Evolutionary conservation across 2,329 filamentous ascomycete species (phyloP).

Genomic region (Podosphaera fusca): DNA sequence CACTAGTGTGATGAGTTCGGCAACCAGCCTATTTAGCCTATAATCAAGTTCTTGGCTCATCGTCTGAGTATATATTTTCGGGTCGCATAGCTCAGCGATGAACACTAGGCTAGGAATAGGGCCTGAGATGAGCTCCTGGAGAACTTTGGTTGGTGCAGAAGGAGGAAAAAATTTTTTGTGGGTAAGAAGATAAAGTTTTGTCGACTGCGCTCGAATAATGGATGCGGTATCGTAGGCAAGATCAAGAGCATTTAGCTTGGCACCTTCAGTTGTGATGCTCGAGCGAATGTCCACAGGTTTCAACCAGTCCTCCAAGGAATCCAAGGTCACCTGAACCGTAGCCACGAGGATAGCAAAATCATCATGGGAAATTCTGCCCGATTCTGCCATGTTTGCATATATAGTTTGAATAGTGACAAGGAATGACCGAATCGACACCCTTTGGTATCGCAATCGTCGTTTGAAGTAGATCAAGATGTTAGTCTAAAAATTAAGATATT

Average conservation of each 20-base stretch:
- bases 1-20: constrained; percentile 38
- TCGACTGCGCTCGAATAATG: constrained; percentile 60
- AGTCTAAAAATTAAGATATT: no score
- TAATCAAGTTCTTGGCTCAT: constrained; percentile 40
- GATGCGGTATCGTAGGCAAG: constrained; percentile 49
- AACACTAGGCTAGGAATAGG: constrained; percentile 56
- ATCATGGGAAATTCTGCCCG: no score
- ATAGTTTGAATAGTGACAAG: no score
- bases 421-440: no score
- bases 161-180: constrained; percentile 75
- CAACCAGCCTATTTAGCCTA: constrained; percentile 34
- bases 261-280: no score
- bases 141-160: constrained; percentile 44
- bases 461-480: no score
- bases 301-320: no score
- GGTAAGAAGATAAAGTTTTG: constrained; percentile 67
- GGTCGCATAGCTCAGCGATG: constrained; percentile 40
- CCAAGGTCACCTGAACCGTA: no score
- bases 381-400: no score
- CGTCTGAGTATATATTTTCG: constrained; percentile 35
- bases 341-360: no score
- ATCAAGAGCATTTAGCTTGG: constrained; percentile 31
- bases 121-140: constrained; percentile 47
- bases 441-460: no score
- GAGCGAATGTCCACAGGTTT: no score